phyloP scores from a whole-genome alignment of 2,329 filamentous ascomycete genomes.

The Colletotrichum spaethianum region DNA sequence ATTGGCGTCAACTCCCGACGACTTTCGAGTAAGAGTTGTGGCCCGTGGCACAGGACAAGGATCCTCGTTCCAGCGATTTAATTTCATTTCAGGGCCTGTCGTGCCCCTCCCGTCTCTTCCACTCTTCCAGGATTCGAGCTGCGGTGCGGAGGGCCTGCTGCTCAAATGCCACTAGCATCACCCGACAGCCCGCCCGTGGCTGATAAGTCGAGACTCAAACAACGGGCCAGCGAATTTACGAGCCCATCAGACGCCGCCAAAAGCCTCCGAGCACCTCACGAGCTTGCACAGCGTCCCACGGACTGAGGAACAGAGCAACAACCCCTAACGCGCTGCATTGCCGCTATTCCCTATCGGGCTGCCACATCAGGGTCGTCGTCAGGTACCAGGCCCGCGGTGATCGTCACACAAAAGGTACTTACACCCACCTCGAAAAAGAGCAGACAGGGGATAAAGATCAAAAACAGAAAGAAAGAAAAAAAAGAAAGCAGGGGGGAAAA shows the following conservation, averaged over 20 bases:
- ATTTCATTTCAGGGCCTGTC: conserved; percentile 41
- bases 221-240: conserved; percentile 28
- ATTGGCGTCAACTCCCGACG: conserved; percentile 5
- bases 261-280: conserved; percentile 12
- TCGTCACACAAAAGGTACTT: conserved; percentile 40
- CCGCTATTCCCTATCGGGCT: conserved; percentile 35
- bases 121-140: conserved; percentile 25
- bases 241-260: conserved; percentile 34
- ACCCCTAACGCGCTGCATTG: conserved; percentile 35
- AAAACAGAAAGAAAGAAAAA: conserved; percentile 17
- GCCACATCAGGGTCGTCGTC: conserved; percentile 21
- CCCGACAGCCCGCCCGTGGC: conserved; percentile 21
- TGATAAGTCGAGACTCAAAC: conserved; percentile 34
- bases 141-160: conserved; percentile 23
- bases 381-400: conserved; percentile 40
- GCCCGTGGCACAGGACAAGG: conserved; percentile 30
- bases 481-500: conserved; percentile 19
- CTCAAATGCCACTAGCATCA: conserved; percentile 37
- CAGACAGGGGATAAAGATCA: conserved; percentile 23
- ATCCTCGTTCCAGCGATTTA: conserved; percentile 38
- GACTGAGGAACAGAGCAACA: conserved; percentile 17
- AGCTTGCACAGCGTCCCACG: conserved; percentile 25
- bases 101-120: conserved; percentile 30
- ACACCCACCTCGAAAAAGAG: conserved; percentile 3
- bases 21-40: conserved; percentile 1